Conservation (phyloP, 2,329 filamentous ascomycete species). For the Metarhizium brunneum region DNA sequence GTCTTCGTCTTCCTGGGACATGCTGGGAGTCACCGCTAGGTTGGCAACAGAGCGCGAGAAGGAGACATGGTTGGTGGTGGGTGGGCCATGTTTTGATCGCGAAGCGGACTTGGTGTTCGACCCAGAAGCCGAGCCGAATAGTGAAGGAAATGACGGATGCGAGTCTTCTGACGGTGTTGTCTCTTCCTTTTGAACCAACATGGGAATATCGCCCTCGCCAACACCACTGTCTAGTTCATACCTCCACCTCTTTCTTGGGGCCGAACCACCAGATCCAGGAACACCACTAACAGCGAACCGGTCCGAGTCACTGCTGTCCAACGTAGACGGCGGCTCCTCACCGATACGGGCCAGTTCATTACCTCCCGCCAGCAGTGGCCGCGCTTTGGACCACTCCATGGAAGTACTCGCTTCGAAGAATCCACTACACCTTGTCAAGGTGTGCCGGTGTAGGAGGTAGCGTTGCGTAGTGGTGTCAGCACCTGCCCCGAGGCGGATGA, state of each 20-base stretch:
- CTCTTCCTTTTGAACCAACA: conserved; percentile 72
- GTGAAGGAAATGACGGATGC: conserved; percentile 15
- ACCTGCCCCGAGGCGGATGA: conserved; percentile 53
- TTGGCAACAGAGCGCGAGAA: conserved; percentile 89
- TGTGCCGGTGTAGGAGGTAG: conserved; percentile 81
- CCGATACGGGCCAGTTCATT: conserved; percentile 46
- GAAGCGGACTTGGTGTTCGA: conserved; percentile 39
- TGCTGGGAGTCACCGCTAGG: conserved; percentile 43
- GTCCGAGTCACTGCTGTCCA: conserved; percentile 12
- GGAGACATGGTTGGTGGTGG: conserved; percentile 33
- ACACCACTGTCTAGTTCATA: conserved; percentile 78
- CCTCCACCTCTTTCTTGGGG: conserved; percentile 57
- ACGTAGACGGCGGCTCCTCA: conserved; percentile 25
- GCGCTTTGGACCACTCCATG: conserved; percentile 55
- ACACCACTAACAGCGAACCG: conserved; percentile 1
- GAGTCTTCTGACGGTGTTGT: conserved; percentile 8
- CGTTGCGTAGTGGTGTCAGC: conserved; percentile 56
- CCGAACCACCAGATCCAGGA: not conserved
- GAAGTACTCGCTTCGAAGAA: conserved; percentile 87
- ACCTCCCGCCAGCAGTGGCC: conserved; percentile 18
- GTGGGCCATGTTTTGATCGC: conserved; percentile 21
- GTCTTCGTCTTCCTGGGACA: conserved; percentile 57
- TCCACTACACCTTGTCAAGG: conserved; percentile 79
- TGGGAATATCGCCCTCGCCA: conserved; percentile 68
- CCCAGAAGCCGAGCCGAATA: conserved; percentile 30